These are phyloP conservation scores for Endocalyx cinctus DNA, from an alignment of 2,329 filamentous ascomycete genomes.

Conservation along the genomic window DNA sequence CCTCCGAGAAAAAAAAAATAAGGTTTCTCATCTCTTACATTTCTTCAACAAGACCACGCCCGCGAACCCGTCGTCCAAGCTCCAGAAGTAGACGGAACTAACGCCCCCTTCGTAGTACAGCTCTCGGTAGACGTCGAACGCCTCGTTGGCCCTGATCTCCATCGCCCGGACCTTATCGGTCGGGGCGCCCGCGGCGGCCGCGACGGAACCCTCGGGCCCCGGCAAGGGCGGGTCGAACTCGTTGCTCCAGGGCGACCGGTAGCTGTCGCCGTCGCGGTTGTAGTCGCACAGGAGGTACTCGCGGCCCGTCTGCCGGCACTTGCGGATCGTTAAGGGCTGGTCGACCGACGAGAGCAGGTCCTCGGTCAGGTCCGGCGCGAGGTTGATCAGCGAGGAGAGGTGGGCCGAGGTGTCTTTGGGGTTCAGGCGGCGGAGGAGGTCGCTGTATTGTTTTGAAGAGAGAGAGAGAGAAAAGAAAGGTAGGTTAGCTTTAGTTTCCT, in stretches of 20 bases:
- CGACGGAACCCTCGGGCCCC: conserved; percentile 48
- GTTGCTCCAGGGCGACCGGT: conserved; percentile 98
- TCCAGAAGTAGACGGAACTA: conserved; percentile 97
- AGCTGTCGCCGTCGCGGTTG: conserved; percentile 97
- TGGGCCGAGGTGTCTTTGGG: conserved; percentile 87
- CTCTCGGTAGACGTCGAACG: conserved; percentile 94
- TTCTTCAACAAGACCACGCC: conserved; percentile 96
- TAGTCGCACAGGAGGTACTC: conserved; percentile 99
- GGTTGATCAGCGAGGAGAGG: conserved; percentile 80
- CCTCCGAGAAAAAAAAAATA: background rate
- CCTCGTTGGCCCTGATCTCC: conserved; percentile 91
- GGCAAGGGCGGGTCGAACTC: conserved; percentile 85
- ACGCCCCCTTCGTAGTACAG: conserved; percentile 96
- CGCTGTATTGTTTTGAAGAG: too few species aligned
- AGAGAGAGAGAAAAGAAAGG: conserved; percentile 2
- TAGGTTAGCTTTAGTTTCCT: conserved; percentile 8
- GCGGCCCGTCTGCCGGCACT: conserved; percentile 82
- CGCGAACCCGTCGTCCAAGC: conserved; percentile 94
- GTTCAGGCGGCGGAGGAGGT: conserved; percentile 96
- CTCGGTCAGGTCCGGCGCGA: conserved; percentile 90
- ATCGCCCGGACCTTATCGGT: conserved; percentile 89
- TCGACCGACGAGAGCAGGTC: conserved; percentile 97
- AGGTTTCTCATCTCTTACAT: conserved; percentile 61
- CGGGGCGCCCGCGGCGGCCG: conserved; percentile 76
- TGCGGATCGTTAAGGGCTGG: conserved; percentile 81